phyloP scores from a whole-genome alignment of 2,329 filamentous ascomycete genomes.

The Aureobasidium leucospermi region DNA sequence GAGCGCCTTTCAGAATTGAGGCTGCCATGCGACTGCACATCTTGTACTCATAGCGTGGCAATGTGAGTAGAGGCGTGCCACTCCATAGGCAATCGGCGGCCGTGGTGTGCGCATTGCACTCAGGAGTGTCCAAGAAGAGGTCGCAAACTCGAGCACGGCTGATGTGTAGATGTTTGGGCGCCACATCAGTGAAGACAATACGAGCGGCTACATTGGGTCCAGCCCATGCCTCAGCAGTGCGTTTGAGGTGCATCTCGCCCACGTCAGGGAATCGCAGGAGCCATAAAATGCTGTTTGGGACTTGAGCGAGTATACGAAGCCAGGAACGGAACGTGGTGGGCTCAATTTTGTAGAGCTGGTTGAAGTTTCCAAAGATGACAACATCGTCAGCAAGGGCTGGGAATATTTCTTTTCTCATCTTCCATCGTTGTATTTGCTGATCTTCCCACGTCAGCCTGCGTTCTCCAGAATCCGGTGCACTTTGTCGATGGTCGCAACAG shows the following conservation, averaged over 20 bases:
- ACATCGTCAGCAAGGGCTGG: constrained; percentile 72
- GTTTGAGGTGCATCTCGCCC: constrained; percentile 75
- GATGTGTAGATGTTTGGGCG: constrained; percentile 90
- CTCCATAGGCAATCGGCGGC: constrained; percentile 96
- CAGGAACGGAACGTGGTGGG: constrained; percentile 93
- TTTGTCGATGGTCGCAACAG: constrained; percentile 94
- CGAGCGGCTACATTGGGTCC: constrained; percentile 76
- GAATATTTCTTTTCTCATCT: constrained; percentile 89
- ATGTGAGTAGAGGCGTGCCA: constrained; percentile 82
- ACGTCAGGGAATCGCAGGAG: constrained; percentile 93
- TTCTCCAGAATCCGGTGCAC: constrained; percentile 65
- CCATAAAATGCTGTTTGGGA: constrained; percentile 89
- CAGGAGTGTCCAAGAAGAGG: constrained; percentile 91
- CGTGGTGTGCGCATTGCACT: constrained; percentile 97
- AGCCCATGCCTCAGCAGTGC: constrained; percentile 77
- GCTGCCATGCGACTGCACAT: constrained; percentile 99
- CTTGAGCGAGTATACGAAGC: constrained; percentile 78
- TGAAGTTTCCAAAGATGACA: constrained; percentile 95
- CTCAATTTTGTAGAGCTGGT: constrained; percentile 99
- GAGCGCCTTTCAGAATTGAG: constrained; percentile 81
- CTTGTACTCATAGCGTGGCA: constrained; percentile 90
- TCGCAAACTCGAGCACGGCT: constrained; percentile 86
- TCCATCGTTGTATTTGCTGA: constrained; percentile 76
- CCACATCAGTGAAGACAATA: constrained; percentile 92
- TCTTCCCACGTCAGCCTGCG: constrained; percentile 68